Evolutionary conservation across 805 yeast species (phyloP), one percentile per base, ranked within the genome.

Genomic region (Candida pseudoglaebosa): DNA sequence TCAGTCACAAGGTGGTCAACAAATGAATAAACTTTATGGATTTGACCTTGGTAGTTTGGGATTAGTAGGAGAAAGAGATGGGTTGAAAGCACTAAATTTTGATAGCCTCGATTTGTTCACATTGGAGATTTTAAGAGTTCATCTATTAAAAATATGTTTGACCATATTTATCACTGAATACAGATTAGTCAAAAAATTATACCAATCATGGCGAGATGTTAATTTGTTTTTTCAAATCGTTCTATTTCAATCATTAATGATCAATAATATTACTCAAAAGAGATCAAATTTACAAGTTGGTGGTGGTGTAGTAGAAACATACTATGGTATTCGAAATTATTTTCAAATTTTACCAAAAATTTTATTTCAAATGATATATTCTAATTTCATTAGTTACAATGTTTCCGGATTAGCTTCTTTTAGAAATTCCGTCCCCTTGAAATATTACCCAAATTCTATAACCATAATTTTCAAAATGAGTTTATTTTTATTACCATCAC

Each of bases 401-500:
- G 42, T 43, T 12, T 22, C 29, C 12, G 41, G 37, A 9, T 28
- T 45, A 20, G 8, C 16, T 2, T 37, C 45, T 10, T 47, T 40
- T 16, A 40, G 34, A 20, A 20, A 14, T 15, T 37, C 33, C 3
- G 30, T 50, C 7, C 53, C 52, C 5, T 20, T 29, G 9, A 32
- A 34, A 7, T 35, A 26, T 5, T 33, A 59, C 2, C 75, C 76
- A 0, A 36, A 40, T 2, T 53, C 63, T 20, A 38, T 67, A 6
- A 52, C 57, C 2, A 49, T 63, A 10, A 50, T 69, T 4, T 56
- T 70, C 28, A 57, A 62, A 33, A 41, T 59, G 41, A 48, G 43
- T 17, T 56, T 57, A 1, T 34, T 53, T 32, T 51, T 59, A 3
- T 48, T 59, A 3, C 54, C 57, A 3, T 62, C 65, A 15, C 76